Evolutionary conservation across 257 asterid species (phyloP).

Genomic region (Echium plantagineum): DNA sequence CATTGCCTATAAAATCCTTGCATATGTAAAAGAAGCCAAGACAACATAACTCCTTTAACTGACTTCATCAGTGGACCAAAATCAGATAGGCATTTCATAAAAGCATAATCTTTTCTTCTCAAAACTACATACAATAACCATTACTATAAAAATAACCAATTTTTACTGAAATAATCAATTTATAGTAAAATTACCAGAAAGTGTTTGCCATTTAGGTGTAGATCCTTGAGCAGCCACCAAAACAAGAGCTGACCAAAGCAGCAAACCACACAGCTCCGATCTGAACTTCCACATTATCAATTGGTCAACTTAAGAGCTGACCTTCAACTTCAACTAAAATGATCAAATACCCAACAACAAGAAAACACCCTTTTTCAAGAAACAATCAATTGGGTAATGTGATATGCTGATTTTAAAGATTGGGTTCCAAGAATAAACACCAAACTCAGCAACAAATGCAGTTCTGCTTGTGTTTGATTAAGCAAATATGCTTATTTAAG

Average conservation of each 20-base stretch:
- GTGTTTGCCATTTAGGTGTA: slow-evolving; percentile 50
- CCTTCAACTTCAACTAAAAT: neutral
- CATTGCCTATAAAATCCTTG: too few relatives aligned
- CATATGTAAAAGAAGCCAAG: too few relatives aligned
- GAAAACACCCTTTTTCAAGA: neutral
- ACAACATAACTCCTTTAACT: too few relatives aligned
- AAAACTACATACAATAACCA: too few relatives aligned
- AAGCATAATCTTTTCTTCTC: too few relatives aligned
- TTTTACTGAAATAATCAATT: too few relatives aligned
- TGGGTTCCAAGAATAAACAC: neutral
- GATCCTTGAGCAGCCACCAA: slow-evolving; percentile 61
- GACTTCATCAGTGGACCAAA: too few relatives aligned
- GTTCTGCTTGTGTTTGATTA: neutral
- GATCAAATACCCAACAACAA: too few relatives aligned
- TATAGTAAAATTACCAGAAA: slow-evolving; percentile 32
- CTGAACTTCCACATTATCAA: slow-evolving; percentile 46
- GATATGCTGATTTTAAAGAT: neutral
- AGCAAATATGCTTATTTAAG: neutral
- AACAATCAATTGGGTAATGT: neutral
- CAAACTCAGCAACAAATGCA: neutral
- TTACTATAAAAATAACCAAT: neutral
- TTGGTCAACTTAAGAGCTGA: neutral
- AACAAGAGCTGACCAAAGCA: slow-evolving; percentile 32
- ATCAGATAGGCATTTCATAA: too few relatives aligned
- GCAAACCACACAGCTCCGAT: slow-evolving; percentile 19